Conservation (phyloP, 805 yeast species). For the Blastobotrys peoriensis region DNA sequence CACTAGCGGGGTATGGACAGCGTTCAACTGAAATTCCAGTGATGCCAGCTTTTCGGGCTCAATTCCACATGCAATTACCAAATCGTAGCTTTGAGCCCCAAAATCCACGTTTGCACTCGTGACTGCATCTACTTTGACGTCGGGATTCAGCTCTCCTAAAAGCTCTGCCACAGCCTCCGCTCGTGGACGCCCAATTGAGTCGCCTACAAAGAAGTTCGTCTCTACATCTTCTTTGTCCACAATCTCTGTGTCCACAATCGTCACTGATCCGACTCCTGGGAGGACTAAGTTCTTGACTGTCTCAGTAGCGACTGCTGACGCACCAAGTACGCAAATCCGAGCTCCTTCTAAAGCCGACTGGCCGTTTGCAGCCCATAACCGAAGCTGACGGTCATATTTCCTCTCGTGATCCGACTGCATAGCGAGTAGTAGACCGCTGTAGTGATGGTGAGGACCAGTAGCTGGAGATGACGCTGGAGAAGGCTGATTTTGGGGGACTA, state of each 20-base stretch:
- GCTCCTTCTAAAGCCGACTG: conserved; percentile 55
- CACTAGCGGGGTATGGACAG: conserved; percentile 46
- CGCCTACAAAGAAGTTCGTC: conserved; percentile 56
- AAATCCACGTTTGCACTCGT: conserved; percentile 34
- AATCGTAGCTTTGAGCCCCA: no score
- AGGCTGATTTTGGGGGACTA: no score
- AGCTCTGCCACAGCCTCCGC: conserved; percentile 37
- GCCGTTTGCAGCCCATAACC: conserved; percentile 80
- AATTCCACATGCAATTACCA: conserved; percentile 43
- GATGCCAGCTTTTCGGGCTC: conserved; percentile 30
- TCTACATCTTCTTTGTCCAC: conserved; percentile 43
- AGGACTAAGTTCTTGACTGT: conserved; percentile 68
- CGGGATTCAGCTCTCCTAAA: conserved; percentile 56
- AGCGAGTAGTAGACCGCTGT: background rate
- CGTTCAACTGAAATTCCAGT: conserved; percentile 33
- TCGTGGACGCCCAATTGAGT: conserved; percentile 38
- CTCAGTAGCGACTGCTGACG: conserved; percentile 53
- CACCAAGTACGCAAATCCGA: conserved; percentile 56
- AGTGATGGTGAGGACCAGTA: background rate
- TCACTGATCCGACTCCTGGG: conserved; percentile 62
- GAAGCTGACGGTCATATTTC: conserved; percentile 79
- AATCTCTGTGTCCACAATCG: conserved; percentile 45
- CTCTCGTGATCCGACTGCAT: conserved; percentile 19
- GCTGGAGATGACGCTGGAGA: no score
- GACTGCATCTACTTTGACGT: conserved; percentile 37